Conservation (phyloP, 495 filamentous ascomycete species). For the Penicillium taxi region DNA sequence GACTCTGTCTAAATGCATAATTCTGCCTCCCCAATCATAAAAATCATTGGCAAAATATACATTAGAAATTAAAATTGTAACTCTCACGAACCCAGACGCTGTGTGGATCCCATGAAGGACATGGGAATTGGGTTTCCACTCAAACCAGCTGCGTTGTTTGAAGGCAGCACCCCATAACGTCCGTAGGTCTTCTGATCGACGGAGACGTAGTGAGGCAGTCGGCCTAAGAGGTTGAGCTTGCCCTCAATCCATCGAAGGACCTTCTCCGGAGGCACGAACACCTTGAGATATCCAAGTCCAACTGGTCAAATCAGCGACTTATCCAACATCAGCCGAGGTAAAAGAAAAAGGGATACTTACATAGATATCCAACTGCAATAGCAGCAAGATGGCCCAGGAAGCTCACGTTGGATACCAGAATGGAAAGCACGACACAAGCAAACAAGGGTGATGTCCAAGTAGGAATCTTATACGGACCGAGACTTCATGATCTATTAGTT, state of each 20-base stretch:
- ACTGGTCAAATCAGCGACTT: constrained; percentile 39
- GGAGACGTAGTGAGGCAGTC: constrained; percentile 80
- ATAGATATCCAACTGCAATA: constrained; percentile 72
- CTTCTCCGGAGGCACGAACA: constrained; percentile 76
- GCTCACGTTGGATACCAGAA: constrained; percentile 71
- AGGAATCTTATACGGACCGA: constrained; percentile 66
- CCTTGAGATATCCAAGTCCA: constrained; percentile 75
- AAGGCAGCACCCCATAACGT: constrained; percentile 81
- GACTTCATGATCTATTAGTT: constrained; percentile 7
- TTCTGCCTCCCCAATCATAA: not conserved
- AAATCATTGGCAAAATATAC: not conserved
- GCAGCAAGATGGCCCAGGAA: constrained; percentile 82
- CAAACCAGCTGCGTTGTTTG: constrained; percentile 33
- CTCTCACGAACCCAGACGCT: constrained; percentile 54
- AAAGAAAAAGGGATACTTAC: constrained; percentile 40
- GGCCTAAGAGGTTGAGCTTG: constrained; percentile 71
- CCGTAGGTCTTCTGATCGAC: constrained; percentile 95
- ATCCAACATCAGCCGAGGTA: not conserved
- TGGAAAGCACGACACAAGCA: constrained; percentile 57
- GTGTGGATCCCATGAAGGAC: constrained; percentile 51
- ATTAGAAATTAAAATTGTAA: too few species aligned
- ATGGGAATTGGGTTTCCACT: constrained; percentile 41
- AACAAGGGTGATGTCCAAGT: constrained; percentile 87
- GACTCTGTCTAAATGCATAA: too few species aligned
- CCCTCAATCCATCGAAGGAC: constrained; percentile 73